Base-by-base conservation (phyloP, 2,329 filamentous ascomycete species). In the Teratosphaeria destructans region DNA sequence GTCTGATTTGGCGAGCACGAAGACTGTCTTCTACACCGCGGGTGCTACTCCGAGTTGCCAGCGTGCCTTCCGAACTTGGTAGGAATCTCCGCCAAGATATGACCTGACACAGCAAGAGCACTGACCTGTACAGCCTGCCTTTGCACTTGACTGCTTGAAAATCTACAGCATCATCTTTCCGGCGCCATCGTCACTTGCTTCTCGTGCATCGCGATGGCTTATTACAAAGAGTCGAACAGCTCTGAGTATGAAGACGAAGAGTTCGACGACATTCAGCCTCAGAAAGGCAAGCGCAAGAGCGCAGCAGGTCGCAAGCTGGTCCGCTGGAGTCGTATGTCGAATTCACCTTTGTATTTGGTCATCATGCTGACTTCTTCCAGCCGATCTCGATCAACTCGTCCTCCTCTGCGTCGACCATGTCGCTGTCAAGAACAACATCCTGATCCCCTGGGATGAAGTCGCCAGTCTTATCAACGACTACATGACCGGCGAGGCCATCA, bases 281-380 rank as follows among this genome's bases (percentile, higher is more conserved):
- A 49, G 43, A 49, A 49, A 19, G 43, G 19, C 16, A 57, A 63
- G 63, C 66, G 66, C 59, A 66, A 64, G 59, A 62, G 61, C 54
- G 63, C 63, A 12, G 57, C 56, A 23, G 63, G 62, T 12, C 68
- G 68, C 43, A 60, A 64, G 59, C 66, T 71, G 14, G 62, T 67
- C 34, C 67, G 68, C 59, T 71, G 68, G 68, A 60, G 66, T 58
- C 54, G 68, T 70, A 63, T 63, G 68, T 58, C n/a, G 10, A 19
- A 23, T 23, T 23, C 23, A 23, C 23, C 23, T 23, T 23, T 23
- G 23, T 23, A 23, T 23, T 23, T 23, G 23, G 23, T 23, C 23
- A 23, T 23, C 23, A 62, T 52, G 64, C 55, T 29, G 43, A 49
- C 19, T 55, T 11, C 12, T 23, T 14, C 29, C 57, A 70, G 68